Evolutionary conservation across 139 green algal species (phyloP).

Genomic region (Coelastrella sp.): DNA sequence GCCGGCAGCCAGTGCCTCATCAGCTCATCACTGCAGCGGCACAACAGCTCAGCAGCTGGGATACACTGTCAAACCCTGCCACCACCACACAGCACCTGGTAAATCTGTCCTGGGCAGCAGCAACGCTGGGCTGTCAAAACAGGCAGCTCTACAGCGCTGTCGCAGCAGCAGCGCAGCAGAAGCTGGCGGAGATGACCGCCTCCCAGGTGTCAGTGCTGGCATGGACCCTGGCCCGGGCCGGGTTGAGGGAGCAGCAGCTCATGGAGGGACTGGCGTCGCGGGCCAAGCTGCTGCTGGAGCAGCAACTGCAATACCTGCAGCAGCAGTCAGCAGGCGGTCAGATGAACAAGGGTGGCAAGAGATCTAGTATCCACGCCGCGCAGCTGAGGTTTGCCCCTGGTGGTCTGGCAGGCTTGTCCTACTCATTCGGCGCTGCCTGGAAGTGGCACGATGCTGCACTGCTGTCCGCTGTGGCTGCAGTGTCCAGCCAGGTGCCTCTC

Average conservation of each 20-base stretch:
- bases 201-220: slow-evolving; percentile 3
- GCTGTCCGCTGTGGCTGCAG: background rate
- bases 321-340: background rate
- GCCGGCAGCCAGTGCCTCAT: background rate
- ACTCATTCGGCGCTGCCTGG: background rate
- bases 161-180: background rate
- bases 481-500: background rate
- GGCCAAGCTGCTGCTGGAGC: background rate
- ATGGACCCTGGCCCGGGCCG: slow-evolving; percentile 1
- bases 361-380: background rate
- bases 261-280: background rate
- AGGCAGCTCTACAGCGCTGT: background rate
- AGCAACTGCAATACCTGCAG: background rate
- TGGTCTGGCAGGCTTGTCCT: background rate
- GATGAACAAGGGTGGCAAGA: background rate
- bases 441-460: background rate
- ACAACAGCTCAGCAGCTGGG: background rate
- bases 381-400: background rate
- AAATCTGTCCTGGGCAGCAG: background rate
- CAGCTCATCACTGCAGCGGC: background rate
- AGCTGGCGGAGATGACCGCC: background rate
- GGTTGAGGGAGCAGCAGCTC: background rate
- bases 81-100: slow-evolving; percentile 2
- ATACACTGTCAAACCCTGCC: background rate
- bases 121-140: slow-evolving; percentile 7